A percentile compares a stretch with the other conserved stretches of the same genome.
These are phyloP conservation scores for Backusella psychrophila DNA, from an alignment of 192 early-diverging fungal genomes.

Conservation along the genomic window DNA sequence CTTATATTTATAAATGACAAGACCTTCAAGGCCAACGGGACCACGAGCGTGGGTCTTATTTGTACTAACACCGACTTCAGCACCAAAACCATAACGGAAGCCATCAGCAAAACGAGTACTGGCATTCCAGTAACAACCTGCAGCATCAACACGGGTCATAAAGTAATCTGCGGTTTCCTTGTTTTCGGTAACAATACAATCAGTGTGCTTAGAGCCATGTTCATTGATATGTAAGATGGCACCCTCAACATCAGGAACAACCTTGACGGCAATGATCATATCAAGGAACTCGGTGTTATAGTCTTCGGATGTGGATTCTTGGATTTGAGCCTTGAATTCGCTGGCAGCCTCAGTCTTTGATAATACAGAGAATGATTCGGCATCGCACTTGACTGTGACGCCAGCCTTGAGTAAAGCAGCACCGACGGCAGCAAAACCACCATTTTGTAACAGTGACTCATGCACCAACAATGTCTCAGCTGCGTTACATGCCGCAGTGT, in stretches of 20 bases:
- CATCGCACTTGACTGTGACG: constrained; percentile 64
- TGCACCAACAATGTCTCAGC: constrained; percentile 94
- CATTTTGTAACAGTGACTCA: constrained; percentile 35
- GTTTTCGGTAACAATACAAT: constrained; percentile 87
- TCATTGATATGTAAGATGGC: constrained; percentile 94
- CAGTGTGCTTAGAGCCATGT: constrained; percentile 95
- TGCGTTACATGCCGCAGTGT: constrained; percentile 96
- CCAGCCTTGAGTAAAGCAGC: constrained; percentile 54
- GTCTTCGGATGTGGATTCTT: constrained; percentile 53
- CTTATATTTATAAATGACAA: constrained; percentile 98
- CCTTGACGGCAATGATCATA: constrained; percentile 77
- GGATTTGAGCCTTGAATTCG: constrained; percentile 22
- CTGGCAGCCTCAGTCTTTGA: constrained; percentile 1
- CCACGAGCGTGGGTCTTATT: constrained; percentile 99
- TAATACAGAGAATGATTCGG: constrained; percentile 43
- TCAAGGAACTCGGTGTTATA: constrained; percentile 93
- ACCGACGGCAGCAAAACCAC: constrained; percentile 54
- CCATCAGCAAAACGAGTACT: constrained; percentile 96
- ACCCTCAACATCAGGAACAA: constrained; percentile 67
- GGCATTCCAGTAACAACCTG: constrained; percentile 98
- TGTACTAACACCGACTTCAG: constrained; percentile 96
- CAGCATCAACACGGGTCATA: constrained; percentile 91
- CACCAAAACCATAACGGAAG: constrained; percentile 98
- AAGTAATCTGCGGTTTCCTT: constrained; percentile 72
- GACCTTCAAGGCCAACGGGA: constrained; percentile 94